These are phyloP conservation scores for Aspergillus bertholletiae DNA, from an alignment of 495 filamentous ascomycete species.

Conservation along the genomic window DNA sequence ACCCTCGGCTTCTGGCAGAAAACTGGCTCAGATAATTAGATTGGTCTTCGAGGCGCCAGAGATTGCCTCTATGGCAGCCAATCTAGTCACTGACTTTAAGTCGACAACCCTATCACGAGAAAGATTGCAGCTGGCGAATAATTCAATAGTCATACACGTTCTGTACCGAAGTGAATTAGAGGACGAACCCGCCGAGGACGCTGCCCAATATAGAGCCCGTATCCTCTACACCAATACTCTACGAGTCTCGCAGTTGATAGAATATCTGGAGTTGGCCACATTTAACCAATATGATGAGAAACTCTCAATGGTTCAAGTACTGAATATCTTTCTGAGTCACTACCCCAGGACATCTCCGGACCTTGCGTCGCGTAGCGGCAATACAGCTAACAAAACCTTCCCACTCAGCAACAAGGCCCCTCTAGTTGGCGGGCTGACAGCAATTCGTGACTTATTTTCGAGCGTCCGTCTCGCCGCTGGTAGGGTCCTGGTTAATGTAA, in stretches of 20 bases:
- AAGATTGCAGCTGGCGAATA: background rate
- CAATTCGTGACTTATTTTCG: slow-evolving; percentile 60
- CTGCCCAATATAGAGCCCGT: background rate
- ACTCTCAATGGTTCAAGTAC: slow-evolving; percentile 23
- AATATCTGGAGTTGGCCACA: background rate
- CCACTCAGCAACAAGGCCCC: background rate
- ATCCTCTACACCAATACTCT: background rate
- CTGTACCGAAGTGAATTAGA: background rate
- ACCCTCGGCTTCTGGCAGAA: background rate
- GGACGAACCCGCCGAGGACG: background rate
- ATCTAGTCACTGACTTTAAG: background rate
- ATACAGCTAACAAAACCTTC: slow-evolving; percentile 13
- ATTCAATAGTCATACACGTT: background rate
- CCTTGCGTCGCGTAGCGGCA: slow-evolving; percentile 24
- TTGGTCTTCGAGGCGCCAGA: background rate
- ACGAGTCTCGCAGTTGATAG: background rate
- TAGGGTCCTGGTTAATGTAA: slow-evolving; percentile 56
- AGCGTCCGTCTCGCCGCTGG: slow-evolving; percentile 62
- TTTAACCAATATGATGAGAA: background rate
- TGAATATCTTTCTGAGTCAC: slow-evolving; percentile 49
- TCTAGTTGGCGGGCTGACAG: slow-evolving; percentile 34
- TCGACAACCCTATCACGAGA: background rate
- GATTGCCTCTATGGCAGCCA: background rate
- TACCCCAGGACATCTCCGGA: slow-evolving; percentile 25
- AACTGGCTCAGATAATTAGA: background rate